Base-by-base conservation (phyloP, 2,329 filamentous ascomycete genomes). In the Pseudocercospora macadamiae region DNA sequence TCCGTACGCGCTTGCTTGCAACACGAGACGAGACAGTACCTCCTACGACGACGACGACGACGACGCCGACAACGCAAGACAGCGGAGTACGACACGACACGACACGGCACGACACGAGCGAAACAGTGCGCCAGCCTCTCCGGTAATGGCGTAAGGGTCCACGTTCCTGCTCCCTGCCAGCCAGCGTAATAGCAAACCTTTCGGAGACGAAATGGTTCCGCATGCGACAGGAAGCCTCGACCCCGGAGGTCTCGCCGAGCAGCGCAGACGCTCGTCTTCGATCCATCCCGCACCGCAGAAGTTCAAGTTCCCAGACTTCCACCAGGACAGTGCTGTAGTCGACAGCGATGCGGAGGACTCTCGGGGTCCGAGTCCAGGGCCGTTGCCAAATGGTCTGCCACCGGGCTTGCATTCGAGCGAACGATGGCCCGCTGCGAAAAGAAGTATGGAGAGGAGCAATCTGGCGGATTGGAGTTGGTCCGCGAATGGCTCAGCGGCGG, bases 351-450 rank as follows among this genome's bases (percentile, higher is more conserved):
- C 69, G 8, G 62, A 62, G 21, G 60, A 62, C 16, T 69, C 68
- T 10, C 55, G 66, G 18, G 66, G 69, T 14, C 65, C 68, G 2
- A 70, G 65, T 49, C 73, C 71, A 2, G 60, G 63, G 36, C 72
- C 72, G 6, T 64, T 74, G 3, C 68, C 67, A 3, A 67, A 70
- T 61, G 69, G 67, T 21, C 64, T 71, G 1, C 70, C 72, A 63
- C 70, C 58, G 56, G 71, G 70, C 18, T 61, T 76, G 28, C 69
- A 74, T 23, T 72, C 73, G 19, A 72, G 75, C 55, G 83, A 87
- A 63, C 79, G 82, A 66, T 90, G 88, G 88, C 82, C 85, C 55
- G 79, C 83, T 37, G 84, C 80, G 44, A 85, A 80, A 54, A 63
- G 66, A 30, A 58, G 66, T 37, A 47, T 63, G 55, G 64, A 62